These are phyloP conservation scores for Tuber calosporum DNA, from an alignment of 495 filamentous ascomycete species.

Conservation along the genomic window DNA sequence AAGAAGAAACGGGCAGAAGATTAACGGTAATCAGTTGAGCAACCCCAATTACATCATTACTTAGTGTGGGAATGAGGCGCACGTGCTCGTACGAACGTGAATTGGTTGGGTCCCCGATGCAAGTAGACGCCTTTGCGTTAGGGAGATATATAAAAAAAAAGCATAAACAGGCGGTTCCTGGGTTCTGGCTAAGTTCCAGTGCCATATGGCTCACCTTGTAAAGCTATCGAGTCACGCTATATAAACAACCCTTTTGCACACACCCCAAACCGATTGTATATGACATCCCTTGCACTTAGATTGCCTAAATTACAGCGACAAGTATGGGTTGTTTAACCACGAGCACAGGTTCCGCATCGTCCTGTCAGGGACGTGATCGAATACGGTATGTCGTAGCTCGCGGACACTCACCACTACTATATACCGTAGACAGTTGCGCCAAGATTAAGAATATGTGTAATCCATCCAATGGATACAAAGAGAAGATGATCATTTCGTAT, in stretches of 20 bases:
- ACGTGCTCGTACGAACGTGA: background rate
- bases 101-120: background rate
- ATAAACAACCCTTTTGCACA: background rate
- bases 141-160: background rate
- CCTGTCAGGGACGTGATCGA: background rate
- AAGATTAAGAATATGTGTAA: background rate
- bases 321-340: background rate
- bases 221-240: background rate
- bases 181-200: background rate
- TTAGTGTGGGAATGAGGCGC: background rate
- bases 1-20: slow-evolving; percentile 38
- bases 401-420: background rate
- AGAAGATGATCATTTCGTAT: background rate
- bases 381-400: background rate
- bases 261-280: too few relatives aligned
- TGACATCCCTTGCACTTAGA: background rate
- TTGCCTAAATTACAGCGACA: background rate
- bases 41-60: background rate
- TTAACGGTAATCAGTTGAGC: slow-evolving; percentile 3
- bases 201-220: background rate
- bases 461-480: background rate
- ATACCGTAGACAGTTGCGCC: background rate
- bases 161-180: background rate
- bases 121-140: background rate
- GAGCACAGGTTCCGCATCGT: background rate